A percentile compares a stretch with the other conserved stretches of the same genome.
Evolutionary conservation across 2,329 filamentous ascomycete species (phyloP).

Genomic region (Pleomassaria siparia): DNA sequence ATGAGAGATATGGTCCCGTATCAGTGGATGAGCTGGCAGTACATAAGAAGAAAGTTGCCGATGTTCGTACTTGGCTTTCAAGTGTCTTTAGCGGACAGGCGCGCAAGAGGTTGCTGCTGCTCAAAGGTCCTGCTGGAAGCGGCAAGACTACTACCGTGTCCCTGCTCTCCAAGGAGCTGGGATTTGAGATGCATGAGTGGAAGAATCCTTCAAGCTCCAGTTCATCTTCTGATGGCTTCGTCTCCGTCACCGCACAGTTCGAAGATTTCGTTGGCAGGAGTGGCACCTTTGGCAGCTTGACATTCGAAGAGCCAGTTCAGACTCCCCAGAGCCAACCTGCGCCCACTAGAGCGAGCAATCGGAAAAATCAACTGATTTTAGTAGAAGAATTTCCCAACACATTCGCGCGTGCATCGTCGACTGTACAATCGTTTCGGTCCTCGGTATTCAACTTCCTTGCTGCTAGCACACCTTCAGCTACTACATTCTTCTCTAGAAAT

Average conservation of each 20-base stretch:
- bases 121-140: constrained; percentile 88
- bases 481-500: constrained; percentile 42
- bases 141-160: constrained; percentile 89
- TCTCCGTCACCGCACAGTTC: constrained; percentile 77
- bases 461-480: constrained; percentile 61
- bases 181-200: constrained; percentile 83
- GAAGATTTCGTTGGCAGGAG: constrained; percentile 87
- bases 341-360: constrained; percentile 15
- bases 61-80: constrained; percentile 82
- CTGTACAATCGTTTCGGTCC: constrained; percentile 62
- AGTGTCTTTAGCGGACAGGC: constrained; percentile 65
- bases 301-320: constrained; percentile 42
- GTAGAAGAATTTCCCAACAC: constrained; percentile 56
- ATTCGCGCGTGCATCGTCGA: constrained; percentile 47
- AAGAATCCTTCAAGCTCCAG: constrained; percentile 72
- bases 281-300: constrained; percentile 75
- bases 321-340: constrained; percentile 11
- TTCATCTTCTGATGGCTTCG: constrained; percentile 61
- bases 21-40: constrained; percentile 85
- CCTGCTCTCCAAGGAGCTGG: constrained; percentile 75
- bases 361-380: constrained; percentile 46
- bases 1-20: constrained; percentile 75
- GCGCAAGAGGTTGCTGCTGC: constrained; percentile 71
- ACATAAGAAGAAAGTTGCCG: constrained; percentile 88
- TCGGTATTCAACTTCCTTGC: constrained; percentile 76